Evolutionary conservation across 495 filamentous ascomycete genomes (phyloP), one percentile per base, ranked within the genome.

Genomic region (Aspergillus asperescens): DNA sequence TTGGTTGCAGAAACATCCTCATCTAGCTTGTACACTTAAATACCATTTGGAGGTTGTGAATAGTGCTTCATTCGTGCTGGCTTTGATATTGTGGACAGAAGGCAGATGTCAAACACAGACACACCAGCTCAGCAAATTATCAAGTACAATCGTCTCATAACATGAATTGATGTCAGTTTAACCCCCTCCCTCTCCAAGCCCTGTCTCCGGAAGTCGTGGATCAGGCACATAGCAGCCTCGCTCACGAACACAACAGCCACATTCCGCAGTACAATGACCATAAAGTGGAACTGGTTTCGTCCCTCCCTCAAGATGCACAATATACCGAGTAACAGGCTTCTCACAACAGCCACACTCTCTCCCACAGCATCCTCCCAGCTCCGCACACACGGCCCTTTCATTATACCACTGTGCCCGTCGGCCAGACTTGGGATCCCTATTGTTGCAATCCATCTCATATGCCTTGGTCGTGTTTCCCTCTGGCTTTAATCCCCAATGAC

Each of bases 251-350:
- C 48, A 51, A 16, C 48, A 51, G 16, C 23, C 37, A 32, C 48
- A 43, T 23, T 43, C 48, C 25, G 1, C 35, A 7, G 48, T 51
- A 39, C 48, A 51, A 32, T 42, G 37, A 1, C 25, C 48, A 42
- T 42, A 41, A 1, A 51, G n/a, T 16, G 16, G 10, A 5, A 23
- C 25, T 3, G 39, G n/a, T n/a, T n/a, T n/a, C 48, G n/a, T 41
- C 31, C 15, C 18, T 25, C 42, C 5, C 15, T 16, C 19, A 31
- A 20, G 16, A 29, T 15, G 18, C 15, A 4, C 44, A 24, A 31
- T 31, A 12, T 31, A 31, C 9, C 8, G 4, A 12, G 15, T 24
- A 27, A 43, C 24, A 45, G 25, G 42, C 42, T 24, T 25, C 42
- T 45, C 42, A 24, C 42, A 45, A 7, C 42, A 45, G 15, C 42